Evolutionary conservation across 2,329 filamentous ascomycete species (phyloP).

Genomic region (Cladosporium sp.): DNA sequence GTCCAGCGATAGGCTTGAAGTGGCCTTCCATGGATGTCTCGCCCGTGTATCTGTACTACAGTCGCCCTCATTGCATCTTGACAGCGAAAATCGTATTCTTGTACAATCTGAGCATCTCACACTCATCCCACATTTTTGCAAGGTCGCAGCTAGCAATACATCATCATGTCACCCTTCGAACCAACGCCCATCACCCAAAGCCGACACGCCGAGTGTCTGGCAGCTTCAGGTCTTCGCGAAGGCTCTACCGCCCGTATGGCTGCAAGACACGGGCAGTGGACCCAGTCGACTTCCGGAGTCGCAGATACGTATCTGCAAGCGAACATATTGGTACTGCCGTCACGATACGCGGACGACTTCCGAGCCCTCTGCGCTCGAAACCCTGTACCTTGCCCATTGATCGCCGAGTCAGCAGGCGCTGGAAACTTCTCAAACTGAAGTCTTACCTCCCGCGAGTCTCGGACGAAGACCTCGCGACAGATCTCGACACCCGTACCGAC

Average conservation of each 20-base stretch:
- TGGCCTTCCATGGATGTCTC: too few species aligned
- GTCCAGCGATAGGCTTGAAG: too few species aligned
- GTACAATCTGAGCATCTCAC: too few species aligned
- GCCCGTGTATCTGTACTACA: too few species aligned
- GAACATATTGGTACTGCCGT: slow-evolving; percentile 59
- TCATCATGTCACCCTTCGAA: not conserved
- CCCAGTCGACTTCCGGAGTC: slow-evolving; percentile 50
- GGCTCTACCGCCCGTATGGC: slow-evolving; percentile 34
- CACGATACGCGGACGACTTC: slow-evolving; percentile 55
- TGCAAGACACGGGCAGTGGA: slow-evolving; percentile 39
- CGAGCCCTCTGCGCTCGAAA: slow-evolving; percentile 57
- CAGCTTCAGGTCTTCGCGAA: not conserved
- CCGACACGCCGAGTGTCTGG: not conserved
- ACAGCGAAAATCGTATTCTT: too few species aligned
- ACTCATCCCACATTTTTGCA: not conserved
- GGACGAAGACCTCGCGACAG: slow-evolving; percentile 32
- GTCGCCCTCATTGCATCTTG: too few species aligned
- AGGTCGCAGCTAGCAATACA: not conserved
- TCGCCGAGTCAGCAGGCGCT: slow-evolving; percentile 48
- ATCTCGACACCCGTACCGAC: slow-evolving; percentile 56
- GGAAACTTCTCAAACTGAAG: slow-evolving; percentile 43
- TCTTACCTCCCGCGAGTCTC: slow-evolving; percentile 33
- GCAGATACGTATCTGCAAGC: slow-evolving; percentile 57
- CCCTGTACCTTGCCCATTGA: slow-evolving; percentile 58
- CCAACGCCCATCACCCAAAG: not conserved